Evolutionary conservation across 192 early-diverging fungal genomes (phyloP).

Genomic region (Radiomyces spectabilis): DNA sequence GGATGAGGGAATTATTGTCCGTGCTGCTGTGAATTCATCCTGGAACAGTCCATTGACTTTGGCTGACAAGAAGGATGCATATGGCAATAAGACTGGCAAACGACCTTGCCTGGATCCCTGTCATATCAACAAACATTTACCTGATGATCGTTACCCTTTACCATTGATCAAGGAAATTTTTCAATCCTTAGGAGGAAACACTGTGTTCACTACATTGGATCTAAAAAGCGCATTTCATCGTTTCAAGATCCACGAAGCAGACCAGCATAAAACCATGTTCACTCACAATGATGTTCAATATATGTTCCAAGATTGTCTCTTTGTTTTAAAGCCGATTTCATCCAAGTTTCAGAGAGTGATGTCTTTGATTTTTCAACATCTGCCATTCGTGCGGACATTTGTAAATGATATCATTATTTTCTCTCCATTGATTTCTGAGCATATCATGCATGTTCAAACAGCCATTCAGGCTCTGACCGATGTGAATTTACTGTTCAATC

Average conservation of each 20-base stretch:
- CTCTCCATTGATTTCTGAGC: too few relatives aligned
- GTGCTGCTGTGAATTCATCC: not conserved
- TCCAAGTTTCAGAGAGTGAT: constrained; percentile 5
- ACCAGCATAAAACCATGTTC: constrained; percentile 5
- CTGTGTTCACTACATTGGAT: constrained; percentile 4
- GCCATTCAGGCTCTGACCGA: not conserved
- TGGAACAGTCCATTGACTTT: constrained; percentile 5
- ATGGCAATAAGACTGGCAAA: constrained; percentile 1
- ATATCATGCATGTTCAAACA: not conserved
- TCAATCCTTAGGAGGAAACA: not conserved
- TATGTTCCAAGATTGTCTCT: constrained; percentile 10
- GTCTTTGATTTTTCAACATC: constrained; percentile 4
- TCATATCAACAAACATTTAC: not conserved
- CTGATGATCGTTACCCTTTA: constrained; percentile 1
- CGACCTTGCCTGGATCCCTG: constrained; percentile 12
- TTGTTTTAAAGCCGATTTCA: constrained; percentile 15
- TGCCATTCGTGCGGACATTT: too few relatives aligned
- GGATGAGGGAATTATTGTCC: not conserved
- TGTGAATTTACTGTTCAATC: constrained; percentile 7
- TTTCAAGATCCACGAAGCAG: not conserved
- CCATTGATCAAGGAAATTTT: constrained; percentile 10
- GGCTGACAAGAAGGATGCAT: constrained; percentile 5
- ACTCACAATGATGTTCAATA: constrained; percentile 8
- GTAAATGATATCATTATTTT: too few relatives aligned
- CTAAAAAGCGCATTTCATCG: not conserved